Conservation (phyloP, 148 eudicot genomes). For the Limonium bicolor region DNA sequence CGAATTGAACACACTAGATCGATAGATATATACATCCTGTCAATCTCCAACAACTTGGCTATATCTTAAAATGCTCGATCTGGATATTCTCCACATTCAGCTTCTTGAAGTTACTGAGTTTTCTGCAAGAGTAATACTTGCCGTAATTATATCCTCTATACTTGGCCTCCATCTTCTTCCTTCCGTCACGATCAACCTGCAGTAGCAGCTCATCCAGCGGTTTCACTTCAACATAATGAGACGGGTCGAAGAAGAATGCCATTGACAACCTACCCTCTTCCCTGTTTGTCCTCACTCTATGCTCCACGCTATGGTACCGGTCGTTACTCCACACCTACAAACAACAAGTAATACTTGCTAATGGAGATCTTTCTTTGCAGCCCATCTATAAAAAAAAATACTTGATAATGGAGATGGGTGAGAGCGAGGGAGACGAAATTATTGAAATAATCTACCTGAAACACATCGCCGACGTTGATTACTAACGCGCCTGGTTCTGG, state of each 20-base stretch:
- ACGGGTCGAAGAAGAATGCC: slow-evolving; percentile 41
- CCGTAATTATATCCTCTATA: slow-evolving; percentile 48
- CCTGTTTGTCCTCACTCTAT: slow-evolving; percentile 40
- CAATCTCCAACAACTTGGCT: background rate
- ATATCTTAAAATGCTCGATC: slow-evolving; percentile 26
- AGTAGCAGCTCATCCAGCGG: slow-evolving; percentile 33
- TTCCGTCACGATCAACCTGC: slow-evolving; percentile 22
- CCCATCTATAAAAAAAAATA: too few species aligned
- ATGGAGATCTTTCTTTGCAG: too few species aligned
- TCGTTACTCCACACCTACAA: slow-evolving; percentile 66
- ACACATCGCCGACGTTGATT: slow-evolving; percentile 62
- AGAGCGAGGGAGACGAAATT: too few species aligned
- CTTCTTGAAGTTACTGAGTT: slow-evolving; percentile 48
- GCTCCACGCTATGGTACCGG: slow-evolving; percentile 52
- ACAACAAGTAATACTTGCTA: too few species aligned
- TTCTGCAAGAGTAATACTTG: slow-evolving; percentile 29
- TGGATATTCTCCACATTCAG: slow-evolving; percentile 49
- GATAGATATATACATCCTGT: too few species aligned
- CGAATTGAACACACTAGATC: too few species aligned
- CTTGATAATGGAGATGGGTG: too few species aligned
- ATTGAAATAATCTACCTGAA: slow-evolving; percentile 44
- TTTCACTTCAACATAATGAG: slow-evolving; percentile 34
- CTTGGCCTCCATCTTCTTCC: too few species aligned
- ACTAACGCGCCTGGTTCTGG: slow-evolving; percentile 51
- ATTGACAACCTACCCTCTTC: slow-evolving; percentile 38